Evolutionary conservation across 306 rosid species (phyloP).

Genomic region (Senna tora): DNA sequence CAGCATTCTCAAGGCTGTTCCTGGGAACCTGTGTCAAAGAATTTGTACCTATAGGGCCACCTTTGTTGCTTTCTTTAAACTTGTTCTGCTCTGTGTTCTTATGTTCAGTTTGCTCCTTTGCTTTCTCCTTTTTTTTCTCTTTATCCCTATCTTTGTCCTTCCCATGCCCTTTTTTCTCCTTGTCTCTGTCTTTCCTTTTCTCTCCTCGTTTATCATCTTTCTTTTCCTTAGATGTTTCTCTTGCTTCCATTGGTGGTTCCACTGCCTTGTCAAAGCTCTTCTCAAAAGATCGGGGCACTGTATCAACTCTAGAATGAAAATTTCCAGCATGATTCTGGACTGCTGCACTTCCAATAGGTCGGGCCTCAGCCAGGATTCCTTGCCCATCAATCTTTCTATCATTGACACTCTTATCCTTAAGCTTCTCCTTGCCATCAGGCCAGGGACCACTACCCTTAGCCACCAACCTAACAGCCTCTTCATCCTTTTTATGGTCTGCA

Average conservation of each 20-base stretch:
- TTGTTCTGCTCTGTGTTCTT: conserved; percentile 44
- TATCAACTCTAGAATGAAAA: conserved; percentile 51
- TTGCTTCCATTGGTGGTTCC: conserved; percentile 49
- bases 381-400: conserved; percentile 47
- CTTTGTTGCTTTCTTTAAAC: conserved; percentile 54
- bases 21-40: conserved; percentile 45
- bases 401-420: conserved; percentile 50
- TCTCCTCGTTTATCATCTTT: conserved; percentile 55
- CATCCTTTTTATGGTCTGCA: conserved; percentile 52
- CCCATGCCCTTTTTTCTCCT: conserved; percentile 69
- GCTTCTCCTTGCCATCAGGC: conserved; percentile 56
- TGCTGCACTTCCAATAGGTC: conserved; percentile 48
- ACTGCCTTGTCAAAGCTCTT: conserved; percentile 39
- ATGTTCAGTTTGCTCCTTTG: conserved; percentile 39
- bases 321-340: conserved; percentile 44
- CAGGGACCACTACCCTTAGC: conserved; percentile 46
- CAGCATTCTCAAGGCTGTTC: conserved; percentile 47
- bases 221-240: conserved; percentile 50
- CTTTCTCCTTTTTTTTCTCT: conserved; percentile 65
- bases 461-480: conserved; percentile 53
- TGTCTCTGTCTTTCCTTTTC: conserved; percentile 61
- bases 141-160: conserved; percentile 67
- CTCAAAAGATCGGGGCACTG: conserved; percentile 46
- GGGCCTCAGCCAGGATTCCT: conserved; percentile 45
- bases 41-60: conserved; percentile 41